phyloP scores from a whole-genome alignment of 2,329 filamentous ascomycete genomes.

The Claviceps citrina region DNA sequence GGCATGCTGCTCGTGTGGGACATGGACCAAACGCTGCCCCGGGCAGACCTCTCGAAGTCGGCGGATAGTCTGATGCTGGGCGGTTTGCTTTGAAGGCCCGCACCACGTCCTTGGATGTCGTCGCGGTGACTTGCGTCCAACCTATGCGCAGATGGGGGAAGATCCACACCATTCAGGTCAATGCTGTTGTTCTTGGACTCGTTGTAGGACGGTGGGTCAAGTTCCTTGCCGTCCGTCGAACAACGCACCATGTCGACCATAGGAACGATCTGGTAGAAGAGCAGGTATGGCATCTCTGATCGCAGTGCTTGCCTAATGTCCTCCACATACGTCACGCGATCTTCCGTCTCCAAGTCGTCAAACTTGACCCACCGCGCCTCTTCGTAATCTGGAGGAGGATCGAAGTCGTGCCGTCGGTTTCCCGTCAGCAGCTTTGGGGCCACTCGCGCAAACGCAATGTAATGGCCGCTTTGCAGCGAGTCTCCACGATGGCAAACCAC shows the following conservation, averaged over 20 bases:
- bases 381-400: conserved; percentile 49
- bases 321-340: conserved; percentile 61
- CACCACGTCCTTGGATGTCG: conserved; percentile 11
- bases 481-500: conserved; percentile 83
- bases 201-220: conserved; percentile 44
- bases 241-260: conserved; percentile 52
- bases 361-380: conserved; percentile 78
- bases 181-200: conserved; percentile 32
- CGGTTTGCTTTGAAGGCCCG: conserved; percentile 19
- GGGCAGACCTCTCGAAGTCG: conserved; percentile 34
- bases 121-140: conserved; percentile 9
- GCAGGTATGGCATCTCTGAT: conserved; percentile 80
- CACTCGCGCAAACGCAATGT: conserved; percentile 70
- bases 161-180: conserved; percentile 15
- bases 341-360: conserved; percentile 59
- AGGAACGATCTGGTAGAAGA: conserved; percentile 90
- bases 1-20: conserved; percentile 19
- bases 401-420: conserved; percentile 38
- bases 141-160: conserved; percentile 3
- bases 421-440: conserved; percentile 46
- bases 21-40: conserved; percentile 31
- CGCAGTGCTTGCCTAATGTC: conserved; percentile 62
- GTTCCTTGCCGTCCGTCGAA: conserved; percentile 30
- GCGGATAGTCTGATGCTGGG: conserved; percentile 40
- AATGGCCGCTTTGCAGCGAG: conserved; percentile 79